phyloP scores from a whole-genome alignment of 805 yeast species.

The Metschnikowia santaceciliae region DNA sequence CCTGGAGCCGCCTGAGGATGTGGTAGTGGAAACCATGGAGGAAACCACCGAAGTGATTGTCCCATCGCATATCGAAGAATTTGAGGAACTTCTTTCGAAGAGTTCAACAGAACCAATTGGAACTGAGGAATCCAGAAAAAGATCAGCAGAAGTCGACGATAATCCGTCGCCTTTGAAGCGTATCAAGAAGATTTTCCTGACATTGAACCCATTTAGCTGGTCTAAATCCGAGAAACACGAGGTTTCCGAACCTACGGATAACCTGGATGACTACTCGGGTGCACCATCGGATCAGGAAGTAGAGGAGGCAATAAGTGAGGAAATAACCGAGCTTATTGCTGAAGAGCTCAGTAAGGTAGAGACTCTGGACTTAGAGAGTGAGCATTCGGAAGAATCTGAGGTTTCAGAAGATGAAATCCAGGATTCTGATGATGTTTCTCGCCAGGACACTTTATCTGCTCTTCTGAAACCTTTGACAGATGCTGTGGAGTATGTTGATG shows the following conservation, averaged over 20 bases:
- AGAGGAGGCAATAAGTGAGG: not conserved
- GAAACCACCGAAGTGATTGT: slow-evolving; percentile 7
- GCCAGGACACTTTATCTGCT: not conserved
- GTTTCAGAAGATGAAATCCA: not conserved
- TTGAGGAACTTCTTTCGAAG: slow-evolving; percentile 5
- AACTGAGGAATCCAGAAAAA: slow-evolving; percentile 1
- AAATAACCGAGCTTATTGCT: not conserved
- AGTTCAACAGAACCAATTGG: not conserved
- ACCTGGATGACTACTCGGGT: not conserved
- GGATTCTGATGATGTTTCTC: not conserved
- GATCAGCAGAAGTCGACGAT: slow-evolving; percentile 1
- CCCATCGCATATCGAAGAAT: slow-evolving; percentile 13
- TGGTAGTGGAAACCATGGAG: slow-evolving; percentile 8
- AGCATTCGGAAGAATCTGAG: not conserved
- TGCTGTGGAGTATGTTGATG: not conserved
- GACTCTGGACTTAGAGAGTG: not conserved
- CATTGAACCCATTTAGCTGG: slow-evolving; percentile 14
- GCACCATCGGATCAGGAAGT: not conserved
- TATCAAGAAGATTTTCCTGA: slow-evolving; percentile 6
- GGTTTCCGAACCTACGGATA: not conserved
- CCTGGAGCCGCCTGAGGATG: slow-evolving; percentile 3
- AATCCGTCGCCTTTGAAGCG: slow-evolving; percentile 11
- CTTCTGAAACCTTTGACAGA: not conserved
- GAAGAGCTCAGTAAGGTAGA: not conserved
- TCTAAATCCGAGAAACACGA: not conserved